phyloP scores from a whole-genome alignment of 352 stramenopile species.

The Pilasporangium apinafurcum region DNA sequence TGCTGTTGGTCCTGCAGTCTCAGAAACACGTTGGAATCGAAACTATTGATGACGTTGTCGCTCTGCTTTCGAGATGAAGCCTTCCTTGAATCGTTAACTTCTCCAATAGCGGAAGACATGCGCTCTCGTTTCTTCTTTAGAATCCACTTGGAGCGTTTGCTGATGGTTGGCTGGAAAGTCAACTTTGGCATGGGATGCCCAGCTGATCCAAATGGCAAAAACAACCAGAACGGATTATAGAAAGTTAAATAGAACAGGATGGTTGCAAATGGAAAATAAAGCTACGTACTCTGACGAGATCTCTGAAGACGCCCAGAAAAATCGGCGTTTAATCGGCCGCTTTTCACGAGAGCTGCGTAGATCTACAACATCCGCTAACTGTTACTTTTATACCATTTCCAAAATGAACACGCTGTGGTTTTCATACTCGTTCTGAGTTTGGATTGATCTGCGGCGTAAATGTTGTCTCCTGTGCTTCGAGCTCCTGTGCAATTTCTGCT shows the following conservation, averaged over 20 bases:
- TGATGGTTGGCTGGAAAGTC: slow-evolving; percentile 32
- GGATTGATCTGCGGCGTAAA: slow-evolving; percentile 47
- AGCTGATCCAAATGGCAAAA: not conserved
- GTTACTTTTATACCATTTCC: not conserved
- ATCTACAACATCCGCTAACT: slow-evolving; percentile 19
- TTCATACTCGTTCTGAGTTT: slow-evolving; percentile 28
- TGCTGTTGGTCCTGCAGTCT: slow-evolving; percentile 15
- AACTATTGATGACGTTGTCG: not conserved
- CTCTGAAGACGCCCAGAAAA: slow-evolving; percentile 14
- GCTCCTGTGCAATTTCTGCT: slow-evolving; percentile 15
- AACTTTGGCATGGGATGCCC: slow-evolving; percentile 13
- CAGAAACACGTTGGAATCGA: slow-evolving; percentile 17
- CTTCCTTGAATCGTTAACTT: not conserved
- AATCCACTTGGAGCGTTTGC: slow-evolving; percentile 28
- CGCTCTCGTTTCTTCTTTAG: slow-evolving; percentile 21
- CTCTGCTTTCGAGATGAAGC: not conserved
- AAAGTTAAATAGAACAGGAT: not conserved
- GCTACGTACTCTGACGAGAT: slow-evolving; percentile 9
- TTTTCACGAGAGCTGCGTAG: slow-evolving; percentile 36
- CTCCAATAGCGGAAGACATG: not conserved
- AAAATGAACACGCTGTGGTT: not conserved
- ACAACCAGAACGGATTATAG: not conserved
- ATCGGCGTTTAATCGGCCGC: slow-evolving; percentile 19
- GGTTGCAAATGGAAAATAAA: not conserved
- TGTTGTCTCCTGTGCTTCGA: slow-evolving; percentile 27